Percentiles rank a stretch among this genome's conserved stretches.
These are phyloP conservation scores for Euclidium syriacum DNA, from an alignment of 345 rosid genomes.

Conservation along the genomic window DNA sequence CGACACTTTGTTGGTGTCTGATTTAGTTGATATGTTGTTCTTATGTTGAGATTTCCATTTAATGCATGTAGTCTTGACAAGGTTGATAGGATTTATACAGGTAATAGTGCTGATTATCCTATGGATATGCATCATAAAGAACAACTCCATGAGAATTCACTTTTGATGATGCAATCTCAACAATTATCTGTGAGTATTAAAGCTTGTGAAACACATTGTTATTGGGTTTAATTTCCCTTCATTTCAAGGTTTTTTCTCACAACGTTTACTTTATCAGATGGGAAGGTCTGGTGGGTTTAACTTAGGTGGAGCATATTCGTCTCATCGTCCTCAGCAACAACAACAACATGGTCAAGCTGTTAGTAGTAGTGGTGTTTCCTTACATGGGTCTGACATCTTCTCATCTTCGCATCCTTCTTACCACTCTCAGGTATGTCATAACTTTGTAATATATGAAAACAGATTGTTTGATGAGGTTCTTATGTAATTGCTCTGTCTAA, in stretches of 20 bases:
- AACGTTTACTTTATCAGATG: conserved; percentile 41
- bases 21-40: conserved; percentile 3
- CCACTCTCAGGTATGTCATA: conserved; percentile 72
- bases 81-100: conserved; percentile 44
- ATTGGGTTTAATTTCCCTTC: conserved; percentile 7
- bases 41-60: neutral
- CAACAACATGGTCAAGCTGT: conserved; percentile 67
- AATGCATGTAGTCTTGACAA: conserved; percentile 12
- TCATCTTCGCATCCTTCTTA: conserved; percentile 70
- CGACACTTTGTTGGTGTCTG: neutral
- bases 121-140: conserved; percentile 94
- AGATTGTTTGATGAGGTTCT: neutral
- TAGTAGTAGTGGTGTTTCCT: conserved; percentile 63
- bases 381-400: conserved; percentile 76
- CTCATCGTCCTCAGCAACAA: conserved; percentile 79
- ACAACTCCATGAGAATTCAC: conserved; percentile 77
- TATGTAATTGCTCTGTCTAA: neutral
- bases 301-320: conserved; percentile 59
- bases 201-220: neutral
- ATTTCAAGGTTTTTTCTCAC: neutral
- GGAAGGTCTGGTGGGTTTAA: conserved; percentile 88
- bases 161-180: conserved; percentile 93
- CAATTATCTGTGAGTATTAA: conserved; percentile 74
- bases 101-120: conserved; percentile 78
- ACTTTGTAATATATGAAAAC: conserved; percentile 12